Evolutionary conservation across 352 stramenopile species (phyloP), one percentile per base, ranked within the genome.

Genomic region (Globisporangium mamillatum): DNA sequence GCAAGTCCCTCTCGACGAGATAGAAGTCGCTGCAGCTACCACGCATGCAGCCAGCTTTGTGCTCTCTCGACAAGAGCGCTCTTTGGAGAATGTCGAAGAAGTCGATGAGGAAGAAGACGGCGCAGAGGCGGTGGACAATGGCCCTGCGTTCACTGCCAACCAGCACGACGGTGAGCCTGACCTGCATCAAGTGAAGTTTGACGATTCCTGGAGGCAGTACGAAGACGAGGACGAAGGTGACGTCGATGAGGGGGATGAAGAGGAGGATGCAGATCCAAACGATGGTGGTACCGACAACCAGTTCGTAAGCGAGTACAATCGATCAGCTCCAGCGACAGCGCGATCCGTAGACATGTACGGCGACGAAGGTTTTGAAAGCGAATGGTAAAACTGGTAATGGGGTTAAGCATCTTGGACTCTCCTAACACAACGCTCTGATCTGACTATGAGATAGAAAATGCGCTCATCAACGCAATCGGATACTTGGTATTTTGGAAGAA

Each of bases 331-430:
- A 34, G 62, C 14, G 32, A 67, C 66, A n/a, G 58, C 69, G 27
- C 52, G 69, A 12, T 80, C 69, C 44, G 64, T 73, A 16, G 69
- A 78, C 58, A 71, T 70, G 50, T 90, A 90, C 61, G 79, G 72
- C 29, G 81, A 86, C 46, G 80, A 89, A 66, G 77, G 70, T 18
- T 90, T 90, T 60, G 80, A 90, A 41, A 77, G 58, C 38, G 79
- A 87, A 50, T 82, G 76, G 76, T 81, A 67, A 38, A 63, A 16
- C 32, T 38, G 4, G 1, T 7, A 46, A 41, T 32, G 1, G 32
- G 32, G 7, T n/a, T 25, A 41, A 46, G 55, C 34, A 27, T 20
- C 10, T 36, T 34, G 20, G 46, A 50, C 20, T 14, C 18, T n/a
- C 50, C 20, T 34, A 48, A 29, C 32, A 32, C 34, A n/a, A 12